These are phyloP conservation scores for Backusella parvicylindrica DNA, from an alignment of 192 early-diverging fungal genomes.

Conservation along the genomic window DNA sequence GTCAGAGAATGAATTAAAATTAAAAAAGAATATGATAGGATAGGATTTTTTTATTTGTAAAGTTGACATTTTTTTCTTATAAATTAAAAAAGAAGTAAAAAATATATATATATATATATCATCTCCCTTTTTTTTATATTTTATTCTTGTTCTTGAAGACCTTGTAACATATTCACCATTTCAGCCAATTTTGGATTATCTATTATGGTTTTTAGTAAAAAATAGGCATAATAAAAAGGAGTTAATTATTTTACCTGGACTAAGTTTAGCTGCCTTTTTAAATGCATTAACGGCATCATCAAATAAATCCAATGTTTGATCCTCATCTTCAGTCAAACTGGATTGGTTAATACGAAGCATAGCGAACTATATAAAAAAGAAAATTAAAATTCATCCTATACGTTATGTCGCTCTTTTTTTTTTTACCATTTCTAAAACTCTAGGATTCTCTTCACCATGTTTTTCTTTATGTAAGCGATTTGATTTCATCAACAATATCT, in stretches of 20 bases:
- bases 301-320: constrained; percentile 24
- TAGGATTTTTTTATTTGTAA: not conserved
- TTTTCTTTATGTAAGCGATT: not conserved
- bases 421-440: constrained; percentile 18
- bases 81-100: not conserved
- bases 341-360: constrained; percentile 25
- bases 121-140: not conserved
- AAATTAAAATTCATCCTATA: not conserved
- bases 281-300: constrained; percentile 26
- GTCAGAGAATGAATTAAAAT: constrained; percentile 5
- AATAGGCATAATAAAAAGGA: not conserved
- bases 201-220: not conserved
- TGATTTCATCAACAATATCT: not conserved
- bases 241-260: constrained; percentile 15
- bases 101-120: not conserved
- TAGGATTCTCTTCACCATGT: constrained; percentile 1
- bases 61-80: not conserved
- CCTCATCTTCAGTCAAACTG: constrained; percentile 21
- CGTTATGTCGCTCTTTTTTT: too few relatives aligned
- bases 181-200: not conserved
- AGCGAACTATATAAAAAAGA: constrained; percentile 12
- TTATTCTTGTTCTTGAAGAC: not conserved
- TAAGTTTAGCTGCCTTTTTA: constrained; percentile 21
- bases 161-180: not conserved
- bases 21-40: too few relatives aligned